Evolutionary conservation across 75 land plant genomes (phyloP), one percentile per base, ranked within the genome.

Genomic region (Pinus taeda): DNA sequence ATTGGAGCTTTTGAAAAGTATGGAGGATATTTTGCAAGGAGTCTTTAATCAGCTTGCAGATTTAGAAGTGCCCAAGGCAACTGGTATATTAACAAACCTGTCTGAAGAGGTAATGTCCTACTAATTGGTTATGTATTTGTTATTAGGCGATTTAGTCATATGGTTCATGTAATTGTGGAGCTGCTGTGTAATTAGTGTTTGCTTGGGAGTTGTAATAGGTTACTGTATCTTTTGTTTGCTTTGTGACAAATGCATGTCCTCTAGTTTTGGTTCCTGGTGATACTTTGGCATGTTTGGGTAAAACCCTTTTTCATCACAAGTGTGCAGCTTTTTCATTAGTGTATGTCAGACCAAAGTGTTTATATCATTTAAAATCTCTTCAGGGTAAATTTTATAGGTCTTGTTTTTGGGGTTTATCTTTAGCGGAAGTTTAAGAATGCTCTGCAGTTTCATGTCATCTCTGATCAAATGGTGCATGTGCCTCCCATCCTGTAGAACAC

Each of bases 1-100:
- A 71, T 59, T 83, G 79, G 84, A 87, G 21, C 33, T 80, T 57
- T 60, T 91, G 71, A 58, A 59, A 39, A 63, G 74, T 78, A 4
- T 85, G 67, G 75, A 81, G 60, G 60, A 55, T 60, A 33, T 60
- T 33, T 74, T 87, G 57, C 73, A 76, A 15, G 80, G 76, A 24
- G 74, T 76, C 56, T 18, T 78, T 79, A 85, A 83, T 71, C 60
- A 74, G 60, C 77, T 59, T 15, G 71, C 74, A 62, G 69, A 61
- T 69, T 73, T 14, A 56, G 56, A 73, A 55, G 36, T 17, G 49
- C 53, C 18, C 11, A 22, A 73, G 74, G 58, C 45, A 49, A 9
- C 74, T 55, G 20, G 74, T 14, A 42, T 5, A 57, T 73, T 26
- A 56, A 22, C 57, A 73, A 56, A 73, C 5, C 74, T 22, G 57